Evolutionary conservation across 169 alveolate genomes (phyloP), one percentile per base, ranked within the genome.

Genomic region (Plasmodium sp.): DNA sequence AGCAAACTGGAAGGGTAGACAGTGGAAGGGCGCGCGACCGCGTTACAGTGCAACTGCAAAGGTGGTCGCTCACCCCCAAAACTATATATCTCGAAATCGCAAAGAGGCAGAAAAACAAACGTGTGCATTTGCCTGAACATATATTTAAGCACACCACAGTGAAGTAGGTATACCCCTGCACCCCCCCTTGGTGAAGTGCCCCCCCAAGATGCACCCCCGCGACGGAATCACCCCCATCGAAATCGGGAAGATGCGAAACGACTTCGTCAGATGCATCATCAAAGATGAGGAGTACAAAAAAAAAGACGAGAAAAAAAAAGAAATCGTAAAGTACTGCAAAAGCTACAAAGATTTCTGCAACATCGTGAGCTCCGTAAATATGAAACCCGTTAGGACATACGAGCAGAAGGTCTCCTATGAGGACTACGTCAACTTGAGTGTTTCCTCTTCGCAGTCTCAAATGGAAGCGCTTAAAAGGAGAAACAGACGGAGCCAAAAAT

Each of bases 311-410:
- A 90, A 90, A 81, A 90, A 90, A 81, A 90, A 90, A 62, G 94
- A 90, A 62, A 90, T 90, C 3, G 94, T 90, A 5, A 90, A 90
- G 54, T 41, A 85, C 9, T 90, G 94, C 34, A 90, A 90, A 18
- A 90, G 94, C 39, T 90, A 90, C 74, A 90, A 90, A 90, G 94
- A 90, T 14, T 90, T 90, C 31, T 90, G 94, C 83, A 54, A 90
- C 74, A 90, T 90, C 33, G 94, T 90, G 16, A 71, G 80, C 27
- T 58, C 71, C 22, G 84, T 90, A 27, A 90, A 81, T 90, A 90
- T 90, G 94, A 90, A 90, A 81, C 94, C 94, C 5, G 36, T 90
- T 62, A 90, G 45, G 83, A 90, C 73, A 90, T 90, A 90, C 36
- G 94, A 90, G 83, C 54, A 62, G 74, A 90, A 81, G 54, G 75